Base-by-base conservation (phyloP, 1,284 basidiomycete genomes). In the Grifola frondosa region DNA sequence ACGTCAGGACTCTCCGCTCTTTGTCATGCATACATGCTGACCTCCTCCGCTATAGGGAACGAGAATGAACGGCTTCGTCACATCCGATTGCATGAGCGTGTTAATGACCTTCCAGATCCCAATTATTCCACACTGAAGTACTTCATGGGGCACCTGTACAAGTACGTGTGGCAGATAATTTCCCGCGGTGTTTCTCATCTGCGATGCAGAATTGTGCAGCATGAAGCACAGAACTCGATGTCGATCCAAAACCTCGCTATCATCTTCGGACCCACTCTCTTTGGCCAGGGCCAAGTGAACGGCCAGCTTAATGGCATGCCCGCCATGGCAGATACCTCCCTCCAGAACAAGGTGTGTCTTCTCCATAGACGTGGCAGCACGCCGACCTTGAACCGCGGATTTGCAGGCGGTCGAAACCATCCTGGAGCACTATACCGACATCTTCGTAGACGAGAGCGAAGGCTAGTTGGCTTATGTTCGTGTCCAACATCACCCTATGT, bases 41-140 rank as follows among this genome's bases (percentile, higher is more conserved):
- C 23, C 15, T 39, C 12, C 0, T 40, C 16, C 24, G 19, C 46
- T 26, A 12, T 61, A 95, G 93, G 87, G 61, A 91, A 93, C 54
- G 94, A 97, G 40, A 95, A 96, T 59, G 91, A 96, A 56, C 80
- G 95, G 41, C 69, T 97, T 53, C 80, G 95, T 50, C 95, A 98
- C 60, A 97, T 98, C 53, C 80, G 94, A 37, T 70, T 99, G 46
- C 96, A 99, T 59, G 96, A 99, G 63, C 83, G 91, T 40, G 95
- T 99, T 37, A 99, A 99, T 61, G 95, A 97, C 56, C 75, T 99
- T 39, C 97, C 96, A 4, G 96, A 99, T 68, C 81, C 97, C 11
- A 97, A 99, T 67, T 99, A 99, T 61, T 92, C 97, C 1, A 97
- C 96, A 2, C 75, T 99, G 41, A 98, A 98, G 64, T 97, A 81